Base-by-base conservation (phyloP, 2,329 filamentous ascomycete species). In the Hyphodiscus sp. region DNA sequence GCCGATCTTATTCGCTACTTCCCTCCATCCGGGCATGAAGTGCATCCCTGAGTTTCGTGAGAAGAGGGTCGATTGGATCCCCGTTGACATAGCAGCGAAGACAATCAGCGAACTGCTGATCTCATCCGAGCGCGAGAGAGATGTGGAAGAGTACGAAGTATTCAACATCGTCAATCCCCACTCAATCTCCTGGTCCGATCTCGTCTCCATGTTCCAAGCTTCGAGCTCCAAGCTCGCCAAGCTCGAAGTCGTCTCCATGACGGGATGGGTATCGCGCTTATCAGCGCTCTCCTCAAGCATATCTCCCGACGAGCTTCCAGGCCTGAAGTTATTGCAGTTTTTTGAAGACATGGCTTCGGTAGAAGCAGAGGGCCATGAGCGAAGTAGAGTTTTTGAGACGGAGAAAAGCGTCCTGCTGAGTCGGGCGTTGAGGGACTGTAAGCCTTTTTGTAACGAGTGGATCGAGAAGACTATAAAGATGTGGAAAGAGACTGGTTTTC, bases 141-240 rank as follows among this genome's bases (percentile, higher is more conserved):
- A 26, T 7, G 16, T 38, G 33, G 45, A 23, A 2, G 47, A 42
- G 7, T 63, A 65, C 42, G 18, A 46, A 1, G 59, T 64, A 19
- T 60, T 63, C 29, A 66, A 66, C n/a, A 65, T 66, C 16, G 53
- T 58, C 13, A 66, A 66, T 45, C 62, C 64, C 0, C 16, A 54
- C 8, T 50, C 56, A 1, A 57, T 64, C 2, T 18, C 57, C 1
- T 66, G 63, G 63, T 16, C 26, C 0, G 16, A 23, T 1, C 51
- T 66, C 1, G 38, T 66, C 0, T 20, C 33, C 1, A 60, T 63
- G 53, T 46, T 64, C 0, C 48, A 56, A 43, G 30, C 48, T 38
- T 38, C 23, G 18, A 29, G 20, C 23, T 13, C 16, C n/a, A 16
- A 23, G 2, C n/a, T 30, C 6, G 18, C 29, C 7, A 45, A 29